These are phyloP conservation scores for Trichoderma oligosporum DNA, from an alignment of 2,329 filamentous ascomycete genomes.

Conservation along the genomic window DNA sequence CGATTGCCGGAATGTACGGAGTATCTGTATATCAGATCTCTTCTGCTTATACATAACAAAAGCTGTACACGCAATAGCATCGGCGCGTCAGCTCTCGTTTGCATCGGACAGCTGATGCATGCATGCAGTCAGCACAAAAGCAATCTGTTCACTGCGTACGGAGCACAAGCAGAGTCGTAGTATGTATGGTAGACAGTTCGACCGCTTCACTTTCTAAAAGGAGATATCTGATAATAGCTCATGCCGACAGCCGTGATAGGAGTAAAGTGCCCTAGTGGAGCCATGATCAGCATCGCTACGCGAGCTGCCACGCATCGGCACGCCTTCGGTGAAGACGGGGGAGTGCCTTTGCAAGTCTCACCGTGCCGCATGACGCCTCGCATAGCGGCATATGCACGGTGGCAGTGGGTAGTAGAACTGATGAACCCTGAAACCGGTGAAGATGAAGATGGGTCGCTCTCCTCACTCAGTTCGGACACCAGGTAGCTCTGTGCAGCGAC, in stretches of 20 bases:
- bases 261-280: neutral
- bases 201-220: neutral
- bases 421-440: constrained; percentile 5
- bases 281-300: neutral
- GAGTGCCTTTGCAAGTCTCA: neutral
- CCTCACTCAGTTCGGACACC: neutral
- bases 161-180: neutral
- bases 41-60: neutral
- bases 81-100: constrained; percentile 13
- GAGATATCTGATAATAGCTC: constrained; percentile 1
- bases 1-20: neutral
- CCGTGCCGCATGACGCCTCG: neutral
- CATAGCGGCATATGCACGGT: constrained; percentile 4
- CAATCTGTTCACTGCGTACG: constrained; percentile 5
- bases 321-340: neutral
- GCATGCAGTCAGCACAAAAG: constrained; percentile 12
- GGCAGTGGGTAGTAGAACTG: neutral
- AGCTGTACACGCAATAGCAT: constrained; percentile 2
- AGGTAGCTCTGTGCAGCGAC: neutral
- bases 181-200: neutral
- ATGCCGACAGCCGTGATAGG: neutral
- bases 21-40: neutral
- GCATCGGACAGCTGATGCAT: constrained; percentile 10
- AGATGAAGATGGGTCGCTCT: constrained; percentile 3
- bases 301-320: neutral